These are phyloP conservation scores for Groenewaldozyma salmanticensis DNA, from an alignment of 805 yeast species.

Conservation along the genomic window DNA sequence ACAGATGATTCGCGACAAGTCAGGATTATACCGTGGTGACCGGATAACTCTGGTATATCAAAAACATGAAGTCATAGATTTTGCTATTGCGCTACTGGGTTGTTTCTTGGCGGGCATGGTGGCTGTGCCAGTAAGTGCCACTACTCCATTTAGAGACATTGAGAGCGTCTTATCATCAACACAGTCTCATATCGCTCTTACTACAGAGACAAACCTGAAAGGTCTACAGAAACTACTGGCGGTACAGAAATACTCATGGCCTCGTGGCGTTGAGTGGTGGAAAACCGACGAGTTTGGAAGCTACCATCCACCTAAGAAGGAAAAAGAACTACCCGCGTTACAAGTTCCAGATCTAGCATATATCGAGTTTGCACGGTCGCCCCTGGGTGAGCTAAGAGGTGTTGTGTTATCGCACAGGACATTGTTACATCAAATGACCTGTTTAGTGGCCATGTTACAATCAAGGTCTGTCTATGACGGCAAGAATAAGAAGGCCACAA, in stretches of 20 bases:
- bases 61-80: constrained; percentile 75
- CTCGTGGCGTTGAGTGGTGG: constrained; percentile 64
- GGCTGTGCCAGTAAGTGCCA: constrained; percentile 86
- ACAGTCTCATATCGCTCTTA: constrained; percentile 65
- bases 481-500: constrained; percentile 38
- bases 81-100: constrained; percentile 77
- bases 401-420: constrained; percentile 88
- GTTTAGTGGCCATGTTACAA: constrained; percentile 57
- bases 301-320: constrained; percentile 47
- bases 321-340: constrained; percentile 50
- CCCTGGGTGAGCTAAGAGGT: constrained; percentile 86
- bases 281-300: constrained; percentile 82
- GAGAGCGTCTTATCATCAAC: constrained; percentile 63
- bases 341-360: constrained; percentile 82
- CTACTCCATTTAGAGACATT: constrained; percentile 58
- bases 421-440: constrained; percentile 77
- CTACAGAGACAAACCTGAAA: constrained; percentile 71
- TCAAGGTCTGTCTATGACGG: constrained; percentile 29
- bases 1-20: constrained; percentile 63
- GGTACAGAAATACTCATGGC: constrained; percentile 49
- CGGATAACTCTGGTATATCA: constrained; percentile 78
- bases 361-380: constrained; percentile 83
- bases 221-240: constrained; percentile 56
- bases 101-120: constrained; percentile 90
- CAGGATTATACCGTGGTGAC: constrained; percentile 69